Conservation (phyloP, 2,329 filamentous ascomycete species). For the Aspergillus tamarii region DNA sequence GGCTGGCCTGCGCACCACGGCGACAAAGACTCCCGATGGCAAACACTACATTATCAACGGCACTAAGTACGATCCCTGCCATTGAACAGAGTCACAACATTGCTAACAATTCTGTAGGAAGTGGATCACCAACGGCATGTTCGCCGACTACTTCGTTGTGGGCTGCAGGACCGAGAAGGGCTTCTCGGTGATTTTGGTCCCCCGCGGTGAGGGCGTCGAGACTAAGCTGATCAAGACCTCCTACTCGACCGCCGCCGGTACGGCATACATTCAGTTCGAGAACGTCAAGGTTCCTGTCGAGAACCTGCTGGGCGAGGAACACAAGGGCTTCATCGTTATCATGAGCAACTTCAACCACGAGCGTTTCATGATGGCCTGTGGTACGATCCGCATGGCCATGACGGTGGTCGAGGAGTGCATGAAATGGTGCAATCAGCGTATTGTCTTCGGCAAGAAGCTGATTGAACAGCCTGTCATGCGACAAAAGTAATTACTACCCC, state of each 20-base stretch:
- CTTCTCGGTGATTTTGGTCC: slow-evolving; percentile 75
- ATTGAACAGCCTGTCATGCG: slow-evolving; percentile 81
- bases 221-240: slow-evolving; percentile 66
- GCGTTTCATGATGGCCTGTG: slow-evolving; percentile 74
- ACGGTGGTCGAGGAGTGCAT: slow-evolving; percentile 79
- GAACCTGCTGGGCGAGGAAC: slow-evolving; percentile 77
- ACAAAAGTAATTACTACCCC: slow-evolving; percentile 61
- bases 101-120: slow-evolving; percentile 63
- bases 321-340: slow-evolving; percentile 84
- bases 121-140: slow-evolving; percentile 84
- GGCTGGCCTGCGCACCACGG: slow-evolving; percentile 76
- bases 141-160: slow-evolving; percentile 80
- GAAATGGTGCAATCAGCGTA: slow-evolving; percentile 85
- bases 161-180: slow-evolving; percentile 79
- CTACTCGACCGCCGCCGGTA: slow-evolving; percentile 78
- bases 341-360: slow-evolving; percentile 90
- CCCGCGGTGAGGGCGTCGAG: slow-evolving; percentile 69
- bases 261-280: slow-evolving; percentile 79
- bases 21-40: slow-evolving; percentile 73
- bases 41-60: slow-evolving; percentile 66
- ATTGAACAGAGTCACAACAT: neutral
- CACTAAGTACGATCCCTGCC: slow-evolving; percentile 34
- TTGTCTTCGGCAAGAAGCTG: slow-evolving; percentile 80
- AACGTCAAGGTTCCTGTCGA: slow-evolving; percentile 82
- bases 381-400: slow-evolving; percentile 66